A percentile compares a stretch with the other conserved stretches of the same genome.
Evolutionary conservation across 176 grass and related monocot species (phyloP).

Genomic region (Oryza glumipatula): DNA sequence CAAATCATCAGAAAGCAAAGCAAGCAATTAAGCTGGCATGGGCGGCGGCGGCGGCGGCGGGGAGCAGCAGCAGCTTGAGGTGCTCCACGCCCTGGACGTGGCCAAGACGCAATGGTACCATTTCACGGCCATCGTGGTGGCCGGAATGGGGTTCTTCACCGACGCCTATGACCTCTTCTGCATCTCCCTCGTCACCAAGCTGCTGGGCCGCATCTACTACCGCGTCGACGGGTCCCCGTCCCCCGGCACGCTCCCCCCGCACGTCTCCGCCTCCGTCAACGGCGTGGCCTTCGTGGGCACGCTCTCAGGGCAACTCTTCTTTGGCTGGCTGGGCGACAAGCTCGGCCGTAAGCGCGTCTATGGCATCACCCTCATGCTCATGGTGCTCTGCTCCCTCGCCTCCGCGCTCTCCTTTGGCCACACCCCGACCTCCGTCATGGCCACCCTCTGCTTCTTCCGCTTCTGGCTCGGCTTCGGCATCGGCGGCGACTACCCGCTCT

Average conservation of each 20-base stretch:
- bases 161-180: conserved; percentile 93
- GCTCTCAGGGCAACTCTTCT: conserved; percentile 77
- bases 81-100: conserved; percentile 56
- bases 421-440: conserved; percentile 52
- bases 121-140: conserved; percentile 73
- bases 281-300: conserved; percentile 73
- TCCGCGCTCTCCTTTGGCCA: conserved; percentile 69
- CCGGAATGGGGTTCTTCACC: conserved; percentile 93
- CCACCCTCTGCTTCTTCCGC: conserved; percentile 89
- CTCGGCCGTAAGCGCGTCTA: conserved; percentile 85
- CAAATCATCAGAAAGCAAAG: neutral
- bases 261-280: conserved; percentile 67
- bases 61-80: conserved; percentile 46
- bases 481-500: conserved; percentile 85
- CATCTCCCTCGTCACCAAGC: conserved; percentile 81
- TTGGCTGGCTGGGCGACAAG: conserved; percentile 93
- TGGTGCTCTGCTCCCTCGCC: conserved; percentile 76
- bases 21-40: conserved; percentile 23
- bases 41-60: conserved; percentile 6
- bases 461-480: conserved; percentile 98
- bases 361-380: conserved; percentile 84
- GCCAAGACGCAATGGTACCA: conserved; percentile 87
- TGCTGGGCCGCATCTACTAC: conserved; percentile 82
- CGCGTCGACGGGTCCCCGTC: conserved; percentile 41
- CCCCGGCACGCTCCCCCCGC: conserved; percentile 57